Evolutionary conservation across 805 yeast species (phyloP), one percentile per base, ranked within the genome.

Genomic region (Wickerhamomyces canadensis): DNA sequence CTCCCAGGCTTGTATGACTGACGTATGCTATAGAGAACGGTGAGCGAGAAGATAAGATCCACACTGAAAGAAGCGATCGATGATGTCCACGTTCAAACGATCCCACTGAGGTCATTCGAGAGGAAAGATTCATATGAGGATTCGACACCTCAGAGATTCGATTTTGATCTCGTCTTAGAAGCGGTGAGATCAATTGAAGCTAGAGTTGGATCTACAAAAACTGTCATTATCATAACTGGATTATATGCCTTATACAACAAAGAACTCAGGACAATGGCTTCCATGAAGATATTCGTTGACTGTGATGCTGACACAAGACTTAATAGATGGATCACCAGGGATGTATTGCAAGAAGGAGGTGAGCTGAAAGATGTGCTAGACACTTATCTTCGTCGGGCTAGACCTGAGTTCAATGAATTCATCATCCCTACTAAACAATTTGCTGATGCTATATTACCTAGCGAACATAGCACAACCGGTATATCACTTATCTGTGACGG

Each of bases 291-390:
- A 2, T 89, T 81, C 49, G 68, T 89, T 13, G 93, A 85, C 47
- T 74, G 87, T 43, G 97, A 89, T 58, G 78, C 91, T 1, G 98
- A 89, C 57, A 77, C 83, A 5, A 63, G 96, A 37, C 63, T 89
- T 28, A 79, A 86, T n/a, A 72, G 95, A 45, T 77, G 93, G 83
- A 80, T 85, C 33, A 63, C 41, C 10, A 37, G 46, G 11, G 55
- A 44, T 25, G 69, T 62, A 17, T 34, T 59, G 4, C 43, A 43
- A 6, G 52, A 49, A 6, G 44, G 51, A 1, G 29, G 38, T 4
- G 48, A 49, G 16, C 45, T 66, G 6, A 55, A 49, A 10, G 51
- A 45, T 1, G 45, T 70, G 14, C 35, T 70, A 24, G 61, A 62
- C 27, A 38, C 58, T 25, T 85, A 84, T 55, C 56, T 84, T 28